These are phyloP conservation scores for Rhizophagus prolifer DNA, from an alignment of 192 early-diverging fungal species.

Conservation along the genomic window DNA sequence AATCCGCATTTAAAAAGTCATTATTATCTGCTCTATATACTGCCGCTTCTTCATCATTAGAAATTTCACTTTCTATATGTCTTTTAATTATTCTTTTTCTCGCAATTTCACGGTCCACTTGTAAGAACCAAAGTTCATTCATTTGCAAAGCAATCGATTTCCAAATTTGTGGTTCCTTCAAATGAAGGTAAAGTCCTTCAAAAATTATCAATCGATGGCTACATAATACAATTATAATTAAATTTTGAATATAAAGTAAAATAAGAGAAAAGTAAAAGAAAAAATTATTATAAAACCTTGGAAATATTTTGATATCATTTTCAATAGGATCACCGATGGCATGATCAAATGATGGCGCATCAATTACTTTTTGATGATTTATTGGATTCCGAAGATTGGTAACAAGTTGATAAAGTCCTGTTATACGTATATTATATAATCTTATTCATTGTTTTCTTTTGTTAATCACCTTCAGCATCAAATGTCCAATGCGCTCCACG, in stretches of 20 bases:
- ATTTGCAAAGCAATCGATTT: slow-evolving; percentile 33
- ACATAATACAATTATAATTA: background rate
- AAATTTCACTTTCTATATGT: slow-evolving; percentile 38
- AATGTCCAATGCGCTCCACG: slow-evolving; percentile 60
- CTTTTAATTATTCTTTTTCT: slow-evolving; percentile 38
- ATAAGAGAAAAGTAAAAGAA: background rate
- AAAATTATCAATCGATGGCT: slow-evolving; percentile 47
- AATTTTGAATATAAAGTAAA: background rate
- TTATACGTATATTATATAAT: background rate
- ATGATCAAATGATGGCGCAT: slow-evolving; percentile 53
- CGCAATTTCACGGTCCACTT: slow-evolving; percentile 37
- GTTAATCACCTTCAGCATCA: slow-evolving; percentile 34
- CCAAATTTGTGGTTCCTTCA: slow-evolving; percentile 41
- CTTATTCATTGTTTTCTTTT: too few species aligned
- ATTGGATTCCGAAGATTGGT: slow-evolving; percentile 17
- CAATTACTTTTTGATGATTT: slow-evolving; percentile 19
- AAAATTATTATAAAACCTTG: slow-evolving; percentile 18
- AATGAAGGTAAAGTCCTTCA: slow-evolving; percentile 58
- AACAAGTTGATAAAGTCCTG: slow-evolving; percentile 31
- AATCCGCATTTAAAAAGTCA: slow-evolving; percentile 26
- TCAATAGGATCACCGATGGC: slow-evolving; percentile 47
- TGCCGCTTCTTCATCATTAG: slow-evolving; percentile 7
- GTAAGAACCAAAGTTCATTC: slow-evolving; percentile 51
- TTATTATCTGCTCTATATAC: slow-evolving; percentile 13
- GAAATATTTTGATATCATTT: slow-evolving; percentile 41